Evolutionary conservation across 73 alveolate genomes (phyloP).

Genomic region (Halteria grandinella): DNA sequence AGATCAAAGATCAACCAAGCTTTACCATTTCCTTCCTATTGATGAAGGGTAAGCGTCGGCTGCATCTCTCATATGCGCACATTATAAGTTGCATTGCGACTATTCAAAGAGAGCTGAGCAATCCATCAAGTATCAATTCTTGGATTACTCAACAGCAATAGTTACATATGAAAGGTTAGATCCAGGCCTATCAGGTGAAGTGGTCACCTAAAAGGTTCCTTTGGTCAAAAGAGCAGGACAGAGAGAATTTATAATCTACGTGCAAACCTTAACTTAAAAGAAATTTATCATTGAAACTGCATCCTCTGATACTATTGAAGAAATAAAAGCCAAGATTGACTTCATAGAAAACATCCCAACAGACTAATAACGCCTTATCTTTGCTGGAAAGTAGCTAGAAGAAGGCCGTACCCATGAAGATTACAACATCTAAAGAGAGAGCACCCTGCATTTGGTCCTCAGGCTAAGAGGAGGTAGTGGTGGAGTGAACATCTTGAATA

Average conservation of each 20-base stretch:
- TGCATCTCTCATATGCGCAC: not conserved
- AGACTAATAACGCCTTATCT: conserved; percentile 71
- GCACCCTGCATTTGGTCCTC: conserved; percentile 62
- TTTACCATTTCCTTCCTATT: not conserved
- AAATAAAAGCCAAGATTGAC: conserved; percentile 41
- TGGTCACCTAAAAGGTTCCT: too few species aligned
- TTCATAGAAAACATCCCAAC: conserved; percentile 57
- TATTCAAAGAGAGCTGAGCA: not conserved
- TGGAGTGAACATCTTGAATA: too few species aligned
- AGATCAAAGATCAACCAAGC: not conserved
- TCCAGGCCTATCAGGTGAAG: too few species aligned
- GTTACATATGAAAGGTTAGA: conserved; percentile 6
- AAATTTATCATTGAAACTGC: not conserved
- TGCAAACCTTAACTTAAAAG: conserved; percentile 57
- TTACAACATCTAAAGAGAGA: conserved; percentile 65
- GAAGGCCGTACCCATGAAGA: conserved; percentile 62
- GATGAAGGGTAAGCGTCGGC: not conserved
- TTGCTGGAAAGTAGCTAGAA: conserved; percentile 72
- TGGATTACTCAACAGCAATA: conserved; percentile 10
- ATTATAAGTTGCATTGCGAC: not conserved
- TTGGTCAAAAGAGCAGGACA: too few species aligned
- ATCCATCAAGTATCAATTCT: conserved; percentile 20
- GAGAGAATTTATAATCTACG: too few species aligned
- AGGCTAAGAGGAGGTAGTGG: too few species aligned
- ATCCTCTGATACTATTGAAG: conserved; percentile 25